These are phyloP conservation scores for Backusella westeae DNA, from an alignment of 192 early-diverging fungal genomes.

Conservation along the genomic window DNA sequence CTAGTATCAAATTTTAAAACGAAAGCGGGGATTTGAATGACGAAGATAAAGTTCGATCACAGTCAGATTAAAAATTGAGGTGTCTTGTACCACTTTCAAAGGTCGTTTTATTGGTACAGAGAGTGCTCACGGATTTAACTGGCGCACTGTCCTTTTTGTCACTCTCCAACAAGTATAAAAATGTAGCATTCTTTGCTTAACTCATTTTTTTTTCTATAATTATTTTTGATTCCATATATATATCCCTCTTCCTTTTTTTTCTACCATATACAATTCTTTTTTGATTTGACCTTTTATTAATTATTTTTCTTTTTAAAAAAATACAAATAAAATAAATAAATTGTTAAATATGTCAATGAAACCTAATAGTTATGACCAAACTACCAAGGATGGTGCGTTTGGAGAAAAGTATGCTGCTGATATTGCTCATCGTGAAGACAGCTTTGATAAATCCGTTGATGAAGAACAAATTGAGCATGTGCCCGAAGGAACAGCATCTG, in stretches of 20 bases:
- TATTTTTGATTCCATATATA: not conserved
- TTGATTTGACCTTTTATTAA: no score
- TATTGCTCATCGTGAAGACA: constrained; percentile 9
- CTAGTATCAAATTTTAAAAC: not conserved
- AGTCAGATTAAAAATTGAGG: not conserved
- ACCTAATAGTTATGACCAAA: not conserved
- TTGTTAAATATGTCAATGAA: not conserved
- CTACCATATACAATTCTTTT: not conserved
- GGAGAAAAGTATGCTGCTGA: not conserved
- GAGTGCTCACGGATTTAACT: not conserved
- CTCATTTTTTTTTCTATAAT: not conserved
- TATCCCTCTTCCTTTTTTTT: not conserved
- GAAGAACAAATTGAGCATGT: constrained; percentile 19
- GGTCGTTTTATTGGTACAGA: not conserved
- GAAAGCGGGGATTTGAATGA: not conserved
- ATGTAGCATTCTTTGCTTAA: not conserved
- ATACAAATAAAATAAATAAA: not conserved
- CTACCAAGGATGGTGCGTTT: not conserved
- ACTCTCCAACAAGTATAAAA: not conserved
- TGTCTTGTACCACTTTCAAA: not conserved
- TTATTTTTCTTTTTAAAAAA: no score
- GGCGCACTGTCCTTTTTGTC: not conserved
- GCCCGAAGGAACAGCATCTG: constrained; percentile 41
- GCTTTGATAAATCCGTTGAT: not conserved
- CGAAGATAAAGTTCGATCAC: not conserved